phyloP scores from a whole-genome alignment of 495 filamentous ascomycete species.

The Talaromyces wortmannii region DNA sequence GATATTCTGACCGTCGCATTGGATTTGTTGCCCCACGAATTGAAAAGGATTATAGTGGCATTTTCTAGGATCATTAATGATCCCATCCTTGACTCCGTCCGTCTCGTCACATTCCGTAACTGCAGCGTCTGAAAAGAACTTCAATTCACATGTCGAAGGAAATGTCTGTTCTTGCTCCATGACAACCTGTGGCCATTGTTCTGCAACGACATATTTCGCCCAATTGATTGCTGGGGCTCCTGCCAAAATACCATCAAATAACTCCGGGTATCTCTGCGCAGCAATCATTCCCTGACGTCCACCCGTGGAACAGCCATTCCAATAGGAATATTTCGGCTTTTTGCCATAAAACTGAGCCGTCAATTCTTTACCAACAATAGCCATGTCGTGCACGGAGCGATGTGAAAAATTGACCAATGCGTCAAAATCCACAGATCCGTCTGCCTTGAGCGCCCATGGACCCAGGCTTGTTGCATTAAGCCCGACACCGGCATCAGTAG shows the following conservation, averaged over 20 bases:
- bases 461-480: not conserved
- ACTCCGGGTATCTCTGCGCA: conserved; percentile 33
- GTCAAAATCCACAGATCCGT: conserved; percentile 34
- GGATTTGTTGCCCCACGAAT: conserved; percentile 39
- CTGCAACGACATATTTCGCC: conserved; percentile 22
- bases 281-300: conserved; percentile 38
- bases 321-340: conserved; percentile 28
- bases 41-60: conserved; percentile 42
- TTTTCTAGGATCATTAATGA: conserved; percentile 44
- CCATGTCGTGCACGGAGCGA: conserved; percentile 27
- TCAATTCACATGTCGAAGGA: conserved; percentile 31
- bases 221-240: conserved; percentile 37
- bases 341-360: conserved; percentile 9
- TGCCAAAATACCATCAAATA: conserved; percentile 56
- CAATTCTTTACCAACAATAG: conserved; percentile 11
- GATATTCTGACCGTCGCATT: conserved; percentile 25
- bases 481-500: conserved; percentile 24
- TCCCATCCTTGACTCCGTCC: conserved; percentile 52
- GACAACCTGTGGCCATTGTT: conserved; percentile 11
- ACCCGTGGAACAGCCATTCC: conserved; percentile 39
- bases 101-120: conserved; percentile 34
- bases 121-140: conserved; percentile 36
- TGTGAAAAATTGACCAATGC: conserved; percentile 30
- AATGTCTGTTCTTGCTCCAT: conserved; percentile 29
- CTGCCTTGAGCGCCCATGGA: conserved; percentile 29